Base-by-base conservation (phyloP, 2,329 filamentous ascomycete genomes). In the Metarhizium humberi region DNA sequence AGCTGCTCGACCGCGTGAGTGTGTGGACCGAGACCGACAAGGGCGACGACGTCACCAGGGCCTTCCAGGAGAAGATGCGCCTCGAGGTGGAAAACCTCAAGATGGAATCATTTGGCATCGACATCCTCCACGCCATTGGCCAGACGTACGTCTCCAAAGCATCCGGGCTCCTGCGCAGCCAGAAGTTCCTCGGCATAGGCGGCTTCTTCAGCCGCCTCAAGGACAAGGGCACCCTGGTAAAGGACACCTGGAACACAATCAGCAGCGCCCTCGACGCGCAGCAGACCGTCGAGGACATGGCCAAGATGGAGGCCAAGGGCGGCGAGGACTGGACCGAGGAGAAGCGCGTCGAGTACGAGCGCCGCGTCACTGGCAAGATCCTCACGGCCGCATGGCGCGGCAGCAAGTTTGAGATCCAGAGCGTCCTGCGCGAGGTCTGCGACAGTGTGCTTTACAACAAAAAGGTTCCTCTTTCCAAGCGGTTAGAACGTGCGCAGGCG, bases 231-330 rank as follows among this genome's bases (percentile, higher is more conserved):
- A 94, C 87, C 2, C 81, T 97, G 59, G 91, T 95, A 65, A 97
- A 97, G 78, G 94, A 99, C 67, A 97, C 94, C 1, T 99, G 94
- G 94, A 92, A 89, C 67, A 99, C 94, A 34, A 96, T 99, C 68
- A 91, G 86, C 60, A 95, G 90, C 52, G 94, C 94, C 43, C 95
- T 99, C 61, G 92, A 96, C 67, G 94, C 94, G 30, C 94, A 99
- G 75, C 87, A 96, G 77, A 96, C 92, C 57, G 96, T 99, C 84
- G 92, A 99, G 76, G 92, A 96, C 72, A 97, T 99, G 94, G 92
- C 91, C 54, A 91, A 92, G 70, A 79, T 92, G 73, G 94, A 99
- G 75, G 89, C 96, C 76, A 86, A 86, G 66, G 94, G 92, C 53
- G 94, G 94, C 51, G 94, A 96, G 55, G 91, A 96, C 58, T 99